Evolutionary conservation across 1,284 basidiomycete species (phyloP).

Genomic region (Rhodotorula sp.): DNA sequence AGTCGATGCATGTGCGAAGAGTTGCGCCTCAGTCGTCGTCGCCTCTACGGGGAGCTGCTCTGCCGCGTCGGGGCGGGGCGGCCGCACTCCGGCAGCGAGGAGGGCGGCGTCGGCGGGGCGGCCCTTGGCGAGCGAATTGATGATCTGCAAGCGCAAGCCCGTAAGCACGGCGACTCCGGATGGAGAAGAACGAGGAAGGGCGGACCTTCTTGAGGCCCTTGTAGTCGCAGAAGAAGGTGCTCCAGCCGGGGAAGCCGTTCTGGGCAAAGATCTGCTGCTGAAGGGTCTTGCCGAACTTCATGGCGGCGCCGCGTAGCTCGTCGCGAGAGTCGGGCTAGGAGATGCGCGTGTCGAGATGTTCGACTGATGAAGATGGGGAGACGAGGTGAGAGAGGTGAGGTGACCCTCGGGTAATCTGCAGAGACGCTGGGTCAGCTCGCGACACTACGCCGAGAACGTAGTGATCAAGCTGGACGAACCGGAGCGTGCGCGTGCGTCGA

Average conservation of each 20-base stretch:
- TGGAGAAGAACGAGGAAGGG: neutral
- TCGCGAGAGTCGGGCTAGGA: neutral
- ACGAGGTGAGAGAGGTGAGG: neutral
- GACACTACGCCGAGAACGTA: fast-evolving
- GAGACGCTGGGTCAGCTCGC: neutral
- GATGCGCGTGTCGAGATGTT: neutral
- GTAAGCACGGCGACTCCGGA: too few species aligned
- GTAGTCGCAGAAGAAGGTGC: conserved; percentile 94
- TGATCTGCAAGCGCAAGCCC: conserved; percentile 62
- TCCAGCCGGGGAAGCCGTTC: conserved; percentile 92
- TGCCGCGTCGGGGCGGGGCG: conserved; percentile 51
- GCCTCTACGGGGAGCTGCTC: conserved; percentile 36
- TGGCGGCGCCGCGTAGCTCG: neutral
- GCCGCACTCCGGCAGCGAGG: conserved; percentile 78
- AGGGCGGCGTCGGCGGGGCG: conserved; percentile 85
- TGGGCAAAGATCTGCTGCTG: conserved; percentile 65
- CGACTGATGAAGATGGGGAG: neutral
- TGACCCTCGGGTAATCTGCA: neutral
- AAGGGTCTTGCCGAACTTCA: conserved; percentile 96
- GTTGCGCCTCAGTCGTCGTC: conserved; percentile 36
- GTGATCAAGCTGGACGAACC: too few species aligned
- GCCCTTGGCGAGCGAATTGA: conserved; percentile 93
- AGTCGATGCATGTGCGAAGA: conserved; percentile 35
- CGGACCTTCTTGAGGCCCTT: conserved; percentile 86
- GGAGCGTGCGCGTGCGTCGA: neutral